Conservation (phyloP, 1,284 basidiomycete genomes). For the Meripilus lineatus region DNA sequence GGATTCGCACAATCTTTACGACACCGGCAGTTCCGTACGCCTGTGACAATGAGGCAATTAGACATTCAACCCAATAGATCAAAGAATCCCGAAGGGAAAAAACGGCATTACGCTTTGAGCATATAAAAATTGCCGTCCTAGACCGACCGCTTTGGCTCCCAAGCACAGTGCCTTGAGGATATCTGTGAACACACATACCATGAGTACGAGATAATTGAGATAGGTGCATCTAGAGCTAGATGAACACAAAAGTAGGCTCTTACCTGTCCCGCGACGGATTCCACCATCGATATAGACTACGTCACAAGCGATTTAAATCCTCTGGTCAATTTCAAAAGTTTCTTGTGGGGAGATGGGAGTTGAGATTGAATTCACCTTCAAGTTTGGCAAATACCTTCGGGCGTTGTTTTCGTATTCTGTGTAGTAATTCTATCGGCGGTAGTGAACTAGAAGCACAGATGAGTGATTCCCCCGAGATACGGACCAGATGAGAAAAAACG, state of each 20-base stretch:
- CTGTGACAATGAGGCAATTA: conserved; percentile 28
- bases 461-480: background rate
- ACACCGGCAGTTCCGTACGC: conserved; percentile 85
- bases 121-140: conserved; percentile 89
- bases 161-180: conserved; percentile 89
- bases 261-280: conserved; percentile 76
- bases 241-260: conserved; percentile 12
- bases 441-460: conserved; percentile 40
- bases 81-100: conserved; percentile 3
- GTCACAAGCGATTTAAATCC: background rate
- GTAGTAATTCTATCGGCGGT: conserved; percentile 73
- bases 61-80: background rate
- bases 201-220: background rate
- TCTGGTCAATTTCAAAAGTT: too few relatives aligned
- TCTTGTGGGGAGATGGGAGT: background rate
- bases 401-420: conserved; percentile 63
- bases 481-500: background rate
- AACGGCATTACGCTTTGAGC: conserved; percentile 65
- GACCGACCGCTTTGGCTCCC: conserved; percentile 85
- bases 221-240: background rate
- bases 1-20: conserved; percentile 64
- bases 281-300: conserved; percentile 90
- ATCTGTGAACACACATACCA: conserved; percentile 37
- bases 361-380: conserved; percentile 45
- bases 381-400: conserved; percentile 73